phyloP scores from a whole-genome alignment of 768 basidiomycete genomes.

The Gymnopilus junonius region DNA sequence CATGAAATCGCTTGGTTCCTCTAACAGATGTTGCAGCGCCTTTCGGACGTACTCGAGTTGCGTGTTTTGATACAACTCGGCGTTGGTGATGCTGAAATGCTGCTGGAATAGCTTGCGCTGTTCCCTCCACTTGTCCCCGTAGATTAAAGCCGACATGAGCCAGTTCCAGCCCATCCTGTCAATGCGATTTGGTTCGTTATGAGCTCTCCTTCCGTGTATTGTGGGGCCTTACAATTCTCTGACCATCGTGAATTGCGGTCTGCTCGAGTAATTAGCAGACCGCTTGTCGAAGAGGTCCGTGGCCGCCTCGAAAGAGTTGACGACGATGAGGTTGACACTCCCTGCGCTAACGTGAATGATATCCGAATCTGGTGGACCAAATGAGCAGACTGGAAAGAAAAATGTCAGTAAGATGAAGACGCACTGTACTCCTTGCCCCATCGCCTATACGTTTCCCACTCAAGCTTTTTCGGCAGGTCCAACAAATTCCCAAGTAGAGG shows the following conservation, averaged over 20 bases:
- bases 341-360: slow-evolving; percentile 32
- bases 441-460: slow-evolving; percentile 27
- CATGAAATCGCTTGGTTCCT: slow-evolving; percentile 42
- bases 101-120: slow-evolving; percentile 44
- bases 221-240: slow-evolving; percentile 13
- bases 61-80: slow-evolving; percentile 31
- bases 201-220: too few species aligned
- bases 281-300: slow-evolving; percentile 46
- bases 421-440: slow-evolving; percentile 29
- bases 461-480: slow-evolving; percentile 21
- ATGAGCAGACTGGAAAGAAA: not conserved
- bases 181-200: not conserved
- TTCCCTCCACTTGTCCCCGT: slow-evolving; percentile 44
- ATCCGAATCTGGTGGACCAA: slow-evolving; percentile 30
- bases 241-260: slow-evolving; percentile 33
- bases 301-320: slow-evolving; percentile 39
- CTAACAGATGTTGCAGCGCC: slow-evolving; percentile 34
- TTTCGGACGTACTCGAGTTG: slow-evolving; percentile 33
- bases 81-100: slow-evolving; percentile 41
- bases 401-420: not conserved
- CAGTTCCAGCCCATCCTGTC: slow-evolving; percentile 46
- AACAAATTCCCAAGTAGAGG: slow-evolving; percentile 32
- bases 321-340: slow-evolving; percentile 37
- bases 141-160: slow-evolving; percentile 43
- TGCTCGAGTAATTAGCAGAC: slow-evolving; percentile 46